phyloP scores from a whole-genome alignment of 208 protist species.

The Leishmania amazonensis region DNA sequence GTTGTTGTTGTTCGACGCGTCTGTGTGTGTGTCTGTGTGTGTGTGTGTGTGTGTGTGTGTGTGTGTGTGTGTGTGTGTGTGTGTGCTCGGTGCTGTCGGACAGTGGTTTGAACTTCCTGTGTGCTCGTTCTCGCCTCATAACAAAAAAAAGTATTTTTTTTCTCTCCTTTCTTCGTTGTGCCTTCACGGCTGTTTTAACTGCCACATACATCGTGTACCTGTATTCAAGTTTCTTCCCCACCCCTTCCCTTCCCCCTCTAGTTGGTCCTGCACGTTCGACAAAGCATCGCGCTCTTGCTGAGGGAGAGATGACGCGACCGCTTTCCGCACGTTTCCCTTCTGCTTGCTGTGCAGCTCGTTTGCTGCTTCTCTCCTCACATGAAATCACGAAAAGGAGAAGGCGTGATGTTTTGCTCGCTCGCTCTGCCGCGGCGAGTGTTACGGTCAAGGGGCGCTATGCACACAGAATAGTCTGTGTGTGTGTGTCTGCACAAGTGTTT shows the following conservation, averaged over 20 bases:
- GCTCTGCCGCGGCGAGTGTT: not conserved
- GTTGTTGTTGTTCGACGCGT: not conserved
- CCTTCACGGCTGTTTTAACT: not conserved
- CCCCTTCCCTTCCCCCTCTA: not conserved
- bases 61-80: too few species aligned
- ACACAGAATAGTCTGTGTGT: not conserved
- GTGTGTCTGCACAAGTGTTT: not conserved
- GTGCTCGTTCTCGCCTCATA: conserved; percentile 2
- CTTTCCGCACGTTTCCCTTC: not conserved
- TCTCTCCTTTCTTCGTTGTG: not conserved
- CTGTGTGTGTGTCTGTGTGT: not conserved
- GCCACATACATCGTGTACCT: not conserved
- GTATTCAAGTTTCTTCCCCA: not conserved
- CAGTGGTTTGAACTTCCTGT: too few species aligned
- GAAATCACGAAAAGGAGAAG: not conserved
- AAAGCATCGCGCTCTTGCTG: not conserved
- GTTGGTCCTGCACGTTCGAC: not conserved
- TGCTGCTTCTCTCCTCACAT: not conserved
- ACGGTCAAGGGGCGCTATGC: too few species aligned
- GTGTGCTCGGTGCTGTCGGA: too few species aligned
- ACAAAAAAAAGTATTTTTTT: not conserved
- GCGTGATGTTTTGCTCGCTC: not conserved
- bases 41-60: conserved; percentile 3
- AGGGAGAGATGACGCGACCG: not conserved
- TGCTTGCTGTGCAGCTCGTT: not conserved